Base-by-base conservation (phyloP, 2,329 filamentous ascomycete genomes). In the Fusarium foetens region DNA sequence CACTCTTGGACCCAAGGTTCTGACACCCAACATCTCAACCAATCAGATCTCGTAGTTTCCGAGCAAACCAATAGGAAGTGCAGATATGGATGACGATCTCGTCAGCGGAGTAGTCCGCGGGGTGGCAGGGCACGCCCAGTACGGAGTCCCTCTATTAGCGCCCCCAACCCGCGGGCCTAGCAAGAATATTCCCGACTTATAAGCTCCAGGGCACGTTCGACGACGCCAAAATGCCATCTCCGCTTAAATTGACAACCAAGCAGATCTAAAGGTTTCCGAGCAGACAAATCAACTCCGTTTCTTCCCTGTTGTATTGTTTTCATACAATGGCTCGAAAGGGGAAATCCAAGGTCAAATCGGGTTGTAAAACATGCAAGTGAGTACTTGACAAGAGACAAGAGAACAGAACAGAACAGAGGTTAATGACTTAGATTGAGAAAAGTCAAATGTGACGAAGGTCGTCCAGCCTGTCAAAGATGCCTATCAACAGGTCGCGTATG, bases 331-430 rank as follows among this genome's bases (percentile, higher is more conserved):
- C 42, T 42, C 66, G 70, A 39, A 72, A 69, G 36, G 69, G 63
- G 23, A 69, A 43, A 57, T 23, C 70, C 42, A 73, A 73, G 42
- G 70, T 73, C 29, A 73, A 73, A 52, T 71, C 70, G 35, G 70
- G 70, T 2, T 73, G 70, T 46, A 71, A 68, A 46, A 73, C 70
- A 19, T 73, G 70, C 70, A 73, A 73, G 70, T 71, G 35, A 73
- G 70, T 73, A 27, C 21, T 29, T n/a, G 16, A 52, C 29, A 35
- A 12, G 13, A 7, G 17, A 21, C 9, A 6, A 12, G 7, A 13
- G 17, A 27, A 29, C 13, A 46, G 13, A 14, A n/a, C 9, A 17
- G 21, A 23, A 23, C 45, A 29, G 27, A 38, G 19, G 19, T 41
- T 23, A 39, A 10, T 35, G 11, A 23, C 54, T 41, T 25, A 71